Evolutionary conservation across 768 basidiomycete genomes (phyloP).

Genomic region (Phaeotremella fagi): DNA sequence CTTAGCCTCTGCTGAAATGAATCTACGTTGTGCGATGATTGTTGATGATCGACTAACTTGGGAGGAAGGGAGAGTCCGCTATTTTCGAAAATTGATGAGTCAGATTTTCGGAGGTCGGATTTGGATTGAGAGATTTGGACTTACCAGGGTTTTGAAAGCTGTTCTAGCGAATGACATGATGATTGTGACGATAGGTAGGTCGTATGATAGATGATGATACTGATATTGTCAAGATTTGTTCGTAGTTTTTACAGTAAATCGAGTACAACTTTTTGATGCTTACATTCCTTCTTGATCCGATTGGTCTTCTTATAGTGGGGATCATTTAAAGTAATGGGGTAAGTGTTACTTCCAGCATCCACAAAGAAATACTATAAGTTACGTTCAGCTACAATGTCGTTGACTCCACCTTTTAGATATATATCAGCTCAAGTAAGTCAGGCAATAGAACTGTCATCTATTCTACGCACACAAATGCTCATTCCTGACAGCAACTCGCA

Average conservation of each 20-base stretch:
- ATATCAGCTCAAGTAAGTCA: slow-evolving; percentile 35
- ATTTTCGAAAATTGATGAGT: slow-evolving; percentile 4
- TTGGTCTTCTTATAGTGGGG: no score
- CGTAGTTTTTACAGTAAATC: no score
- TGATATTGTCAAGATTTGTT: no score
- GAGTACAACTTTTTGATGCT: no score
- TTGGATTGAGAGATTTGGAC: background rate
- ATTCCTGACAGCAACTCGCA: slow-evolving; percentile 33
- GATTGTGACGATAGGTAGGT: no score
- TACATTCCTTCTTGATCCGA: slow-evolving; percentile 2
- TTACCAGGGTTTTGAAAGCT: slow-evolving; percentile 43
- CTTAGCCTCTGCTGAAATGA: slow-evolving; percentile 39
- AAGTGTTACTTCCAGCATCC: no score
- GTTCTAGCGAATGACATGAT: slow-evolving; percentile 42
- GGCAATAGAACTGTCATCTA: background rate
- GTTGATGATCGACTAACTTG: slow-evolving; percentile 37
- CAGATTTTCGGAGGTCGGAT: background rate
- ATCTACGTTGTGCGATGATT: slow-evolving; percentile 29
- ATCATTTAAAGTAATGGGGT: no score
- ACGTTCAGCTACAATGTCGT: slow-evolving; percentile 24
- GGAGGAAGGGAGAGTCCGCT: slow-evolving; percentile 41
- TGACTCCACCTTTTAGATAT: slow-evolving; percentile 37
- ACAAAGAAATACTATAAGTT: no score
- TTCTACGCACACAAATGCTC: background rate
- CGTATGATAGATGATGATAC: no score